These are phyloP conservation scores for Dalbergia oliveri DNA, from an alignment of 306 rosid genomes.

Conservation along the genomic window DNA sequence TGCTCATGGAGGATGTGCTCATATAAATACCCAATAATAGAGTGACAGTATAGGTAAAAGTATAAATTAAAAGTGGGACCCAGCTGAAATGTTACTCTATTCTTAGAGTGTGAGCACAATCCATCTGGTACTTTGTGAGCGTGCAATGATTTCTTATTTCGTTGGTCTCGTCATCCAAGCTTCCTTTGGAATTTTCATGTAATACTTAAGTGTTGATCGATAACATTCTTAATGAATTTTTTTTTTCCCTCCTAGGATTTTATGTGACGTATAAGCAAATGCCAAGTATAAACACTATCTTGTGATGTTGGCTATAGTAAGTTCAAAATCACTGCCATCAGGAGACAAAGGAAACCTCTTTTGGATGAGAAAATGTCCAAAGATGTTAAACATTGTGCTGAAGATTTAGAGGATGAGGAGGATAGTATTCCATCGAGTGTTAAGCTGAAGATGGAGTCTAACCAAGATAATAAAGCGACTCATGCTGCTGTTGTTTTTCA, in stretches of 20 bases:
- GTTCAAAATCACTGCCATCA: slow-evolving; percentile 2
- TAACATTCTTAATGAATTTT: background rate
- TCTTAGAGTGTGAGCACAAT: too few species aligned
- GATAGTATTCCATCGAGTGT: slow-evolving; percentile 21
- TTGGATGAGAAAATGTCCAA: background rate
- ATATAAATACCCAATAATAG: too few species aligned
- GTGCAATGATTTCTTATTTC: background rate
- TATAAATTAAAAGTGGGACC: too few species aligned
- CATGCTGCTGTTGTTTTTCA: too few species aligned
- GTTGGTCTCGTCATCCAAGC: too few species aligned
- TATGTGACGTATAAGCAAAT: background rate
- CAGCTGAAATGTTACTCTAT: too few species aligned
- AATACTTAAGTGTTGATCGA: too few species aligned
- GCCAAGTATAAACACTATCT: background rate
- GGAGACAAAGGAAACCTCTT: slow-evolving; percentile 19
- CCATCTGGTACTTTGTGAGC: too few species aligned
- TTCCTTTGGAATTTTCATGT: too few species aligned
- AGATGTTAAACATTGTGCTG: background rate
- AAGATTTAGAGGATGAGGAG: slow-evolving; percentile 18
- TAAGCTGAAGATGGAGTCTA: slow-evolving; percentile 19
- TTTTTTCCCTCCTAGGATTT: slow-evolving; percentile 7
- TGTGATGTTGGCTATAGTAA: background rate
- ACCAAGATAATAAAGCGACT: background rate
- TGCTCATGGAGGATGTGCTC: too few species aligned
- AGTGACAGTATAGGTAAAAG: too few species aligned